Evolutionary conservation across 176 grass and related monocot species (phyloP).

Genomic region (Oropetium thomaeum): DNA sequence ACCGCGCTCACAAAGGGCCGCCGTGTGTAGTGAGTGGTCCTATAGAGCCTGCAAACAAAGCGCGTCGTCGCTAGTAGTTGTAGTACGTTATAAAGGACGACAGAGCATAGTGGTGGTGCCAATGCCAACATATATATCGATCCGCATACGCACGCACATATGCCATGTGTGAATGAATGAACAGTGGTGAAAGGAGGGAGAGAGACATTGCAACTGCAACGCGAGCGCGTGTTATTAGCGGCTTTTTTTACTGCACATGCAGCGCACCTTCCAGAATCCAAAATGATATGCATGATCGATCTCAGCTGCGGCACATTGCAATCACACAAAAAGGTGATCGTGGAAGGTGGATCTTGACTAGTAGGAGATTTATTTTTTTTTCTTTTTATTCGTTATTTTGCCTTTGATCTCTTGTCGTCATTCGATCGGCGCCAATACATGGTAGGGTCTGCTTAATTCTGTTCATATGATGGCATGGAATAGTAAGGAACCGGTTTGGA

Average conservation of each 20-base stretch:
- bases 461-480: background rate
- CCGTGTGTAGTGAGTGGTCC: too few species aligned
- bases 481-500: conserved; percentile 23
- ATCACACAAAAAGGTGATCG: background rate
- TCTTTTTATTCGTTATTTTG: background rate
- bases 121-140: background rate
- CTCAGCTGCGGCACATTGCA: conserved; percentile 1
- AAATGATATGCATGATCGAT: background rate
- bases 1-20: too few species aligned
- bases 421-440: background rate
- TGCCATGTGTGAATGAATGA: conserved; percentile 16
- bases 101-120: conserved; percentile 29
- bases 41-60: background rate
- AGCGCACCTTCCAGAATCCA: conserved; percentile 27
- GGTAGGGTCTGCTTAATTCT: background rate
- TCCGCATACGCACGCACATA: background rate
- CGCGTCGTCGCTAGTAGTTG: too few species aligned
- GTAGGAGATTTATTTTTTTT: background rate
- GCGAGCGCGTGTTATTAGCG: too few species aligned
- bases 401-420: background rate
- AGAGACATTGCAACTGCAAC: too few species aligned
- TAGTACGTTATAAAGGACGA: conserved; percentile 16
- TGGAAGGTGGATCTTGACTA: background rate
- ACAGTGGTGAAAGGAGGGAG: too few species aligned
- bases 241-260: conserved; percentile 25